phyloP scores from a whole-genome alignment of 73 alveolate species.

The Breviolum minutum region DNA sequence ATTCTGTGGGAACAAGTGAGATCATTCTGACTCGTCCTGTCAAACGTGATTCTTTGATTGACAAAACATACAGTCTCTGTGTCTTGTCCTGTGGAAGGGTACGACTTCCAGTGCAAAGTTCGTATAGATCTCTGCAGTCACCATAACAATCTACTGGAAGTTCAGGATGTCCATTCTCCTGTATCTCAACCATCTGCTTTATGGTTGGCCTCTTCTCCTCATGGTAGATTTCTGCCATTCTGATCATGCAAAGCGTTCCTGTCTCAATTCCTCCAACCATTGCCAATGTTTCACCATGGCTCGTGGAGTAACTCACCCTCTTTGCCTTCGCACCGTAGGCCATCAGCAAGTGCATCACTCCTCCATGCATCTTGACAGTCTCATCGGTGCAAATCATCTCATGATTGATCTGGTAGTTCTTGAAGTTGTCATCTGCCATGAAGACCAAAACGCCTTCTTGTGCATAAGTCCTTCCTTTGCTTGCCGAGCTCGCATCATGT shows the following conservation, averaged over 20 bases:
- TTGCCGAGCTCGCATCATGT: not conserved
- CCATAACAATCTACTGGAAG: not conserved
- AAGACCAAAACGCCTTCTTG: not conserved
- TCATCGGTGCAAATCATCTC: not conserved
- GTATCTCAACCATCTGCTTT: not conserved
- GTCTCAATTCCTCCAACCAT: not conserved
- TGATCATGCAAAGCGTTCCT: not conserved
- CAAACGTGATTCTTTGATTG: not conserved
- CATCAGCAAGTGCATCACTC: not conserved
- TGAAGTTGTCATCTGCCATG: not conserved
- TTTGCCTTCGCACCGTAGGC: not conserved
- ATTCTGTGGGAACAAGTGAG: not conserved
- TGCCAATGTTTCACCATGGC: not conserved
- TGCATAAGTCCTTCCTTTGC: not conserved
- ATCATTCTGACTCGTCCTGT: not conserved
- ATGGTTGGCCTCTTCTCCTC: not conserved
- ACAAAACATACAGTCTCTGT: not conserved
- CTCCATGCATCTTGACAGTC: not conserved
- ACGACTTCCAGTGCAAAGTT: not conserved
- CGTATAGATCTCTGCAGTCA: not conserved
- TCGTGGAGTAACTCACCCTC: not conserved
- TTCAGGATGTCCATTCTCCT: not conserved
- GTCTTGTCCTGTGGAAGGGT: not conserved
- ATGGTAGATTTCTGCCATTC: not conserved
- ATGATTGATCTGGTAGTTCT: not conserved